Base-by-base conservation (phyloP, 208 protist genomes). In the Eutreptiella sp. region DNA sequence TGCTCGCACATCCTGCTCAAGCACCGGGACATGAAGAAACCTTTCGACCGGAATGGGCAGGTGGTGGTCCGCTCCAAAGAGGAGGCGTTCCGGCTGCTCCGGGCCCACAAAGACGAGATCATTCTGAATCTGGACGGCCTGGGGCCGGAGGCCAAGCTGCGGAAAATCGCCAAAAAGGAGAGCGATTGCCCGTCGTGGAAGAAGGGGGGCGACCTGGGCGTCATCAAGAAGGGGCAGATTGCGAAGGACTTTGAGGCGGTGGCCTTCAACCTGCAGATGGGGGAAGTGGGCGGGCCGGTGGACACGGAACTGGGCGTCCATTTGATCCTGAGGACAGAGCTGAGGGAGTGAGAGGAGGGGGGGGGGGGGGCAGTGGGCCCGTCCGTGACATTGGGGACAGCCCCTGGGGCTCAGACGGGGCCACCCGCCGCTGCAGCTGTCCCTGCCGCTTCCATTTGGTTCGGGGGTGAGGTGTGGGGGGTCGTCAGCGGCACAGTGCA, bases 1-100 rank as follows among this genome's bases (percentile, higher is more conserved):
- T 41, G 36, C 21, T 88, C 79, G 33, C 85, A 90, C 36, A 68
- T 90, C 11, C 74, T 90, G 21, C 76, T 90, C 41, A 90, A 90
- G 52, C 85, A 90, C 77, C 87, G 87, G 50, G 77, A 88, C 54
- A 73, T 84, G 14, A 68, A 76, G 11, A 79, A 84, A 26, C 81
- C 80, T 16, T 52, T 84, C 23, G 85, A 77, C 1, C 82, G 83
- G 59, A 83, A 83, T 38, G 79, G 78, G 5, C 80, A 90, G 58
- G 58, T 72, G 31, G 82, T 90, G 60, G 88, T 82, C 1, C 81
- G 85, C 32, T 82, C 80, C 21, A 66, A 70, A 28, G 57, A 63
- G 2, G 85, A 90, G 48, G 85, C 85, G 0, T n/a, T 84, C 9
- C 66, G 70, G 16, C 62, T 88, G 31, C 80, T 74, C 43, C 54